Evolutionary conservation across 78 protist species (phyloP), one percentile per base, ranked within the genome.

Genomic region (Paratrimastix pyriformis): DNA sequence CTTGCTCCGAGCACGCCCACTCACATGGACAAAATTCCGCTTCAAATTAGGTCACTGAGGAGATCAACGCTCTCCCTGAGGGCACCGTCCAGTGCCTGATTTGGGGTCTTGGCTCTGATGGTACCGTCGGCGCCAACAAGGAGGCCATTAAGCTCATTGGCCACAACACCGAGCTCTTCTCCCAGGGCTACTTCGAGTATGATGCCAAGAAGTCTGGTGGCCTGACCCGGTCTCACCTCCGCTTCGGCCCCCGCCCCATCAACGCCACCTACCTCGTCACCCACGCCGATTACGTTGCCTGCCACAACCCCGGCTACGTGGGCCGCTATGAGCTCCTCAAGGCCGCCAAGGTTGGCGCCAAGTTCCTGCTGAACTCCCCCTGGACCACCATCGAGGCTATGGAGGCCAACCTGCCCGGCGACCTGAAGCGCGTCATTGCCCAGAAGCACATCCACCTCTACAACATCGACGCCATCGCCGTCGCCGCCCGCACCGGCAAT

Each of bases 61-160:
- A 33, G 46, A 2, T 84, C 58, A 42, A 80, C 74, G 7, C 76
- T 35, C 60, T 87, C 29, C 84, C 83, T 4, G 44, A 37, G 40
- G 80, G 73, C 38, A 76, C 82, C 59, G 69, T 52, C n/a, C 88
- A 87, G 65, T 62, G 83, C 72, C 3, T 81, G 50, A 29, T 87
- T 80, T 87, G 71, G 71, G 91, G 87, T 15, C 64, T 85, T 18
- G 91, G 91, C n/a, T 6, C 80, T 3, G 91, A 87, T 70, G 91
- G 91, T 30, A 87, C 91, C 24, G 87, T 87, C 58, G 83, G 89
- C 24, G 91, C 91, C 35, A 85, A 85, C 77, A 80, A 87, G 66
- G 37, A 38, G 1, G 91, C 91, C 30, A 81, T 87, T 79, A 81
- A 76, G 62, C 13, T 80, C 48, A 87, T 87, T 62, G 76, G 65